These are phyloP conservation scores for Malassezia psittaci DNA, from an alignment of 1,284 basidiomycete species.

Conservation along the genomic window DNA sequence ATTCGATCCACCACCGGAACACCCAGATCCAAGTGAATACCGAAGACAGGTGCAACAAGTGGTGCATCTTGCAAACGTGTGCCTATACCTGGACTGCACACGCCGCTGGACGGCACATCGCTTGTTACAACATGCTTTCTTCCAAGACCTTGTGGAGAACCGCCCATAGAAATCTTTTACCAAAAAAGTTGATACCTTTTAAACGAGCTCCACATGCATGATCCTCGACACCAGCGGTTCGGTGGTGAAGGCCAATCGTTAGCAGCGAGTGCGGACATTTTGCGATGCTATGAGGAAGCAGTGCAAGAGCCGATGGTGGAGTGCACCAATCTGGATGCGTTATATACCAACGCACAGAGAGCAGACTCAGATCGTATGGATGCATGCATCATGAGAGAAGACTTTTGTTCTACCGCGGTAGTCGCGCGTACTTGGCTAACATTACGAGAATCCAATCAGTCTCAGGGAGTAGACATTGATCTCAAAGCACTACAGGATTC, in stretches of 20 bases:
- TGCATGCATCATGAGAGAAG: conserved; percentile 28
- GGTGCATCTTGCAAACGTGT: conserved; percentile 34
- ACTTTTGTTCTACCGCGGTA: conserved; percentile 30
- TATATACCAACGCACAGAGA: conserved; percentile 28
- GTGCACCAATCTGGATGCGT: conserved; percentile 27
- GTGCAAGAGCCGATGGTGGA: conserved; percentile 34
- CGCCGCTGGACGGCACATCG: conserved; percentile 32
- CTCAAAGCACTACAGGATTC: conserved; percentile 24
- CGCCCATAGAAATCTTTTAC: neutral
- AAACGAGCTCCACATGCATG: conserved; percentile 8
- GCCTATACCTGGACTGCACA: conserved; percentile 40
- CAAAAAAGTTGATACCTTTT: too few relatives aligned
- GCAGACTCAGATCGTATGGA: conserved; percentile 21
- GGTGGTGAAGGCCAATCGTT: conserved; percentile 6
- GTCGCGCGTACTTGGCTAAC: conserved; percentile 30
- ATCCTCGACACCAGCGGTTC: conserved; percentile 15
- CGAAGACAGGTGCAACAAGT: conserved; percentile 29
- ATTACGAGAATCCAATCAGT: conserved; percentile 17
- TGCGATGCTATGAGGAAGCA: conserved; percentile 31
- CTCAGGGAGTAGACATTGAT: conserved; percentile 36
- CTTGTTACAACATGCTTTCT: conserved; percentile 35
- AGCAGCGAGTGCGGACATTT: conserved; percentile 24
- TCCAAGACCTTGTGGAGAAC: conserved; percentile 15
- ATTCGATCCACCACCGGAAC: conserved; percentile 20
- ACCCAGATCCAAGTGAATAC: conserved; percentile 34